phyloP scores from a whole-genome alignment of 257 asterid genomes.

The Ajuga chamaepitys region DNA sequence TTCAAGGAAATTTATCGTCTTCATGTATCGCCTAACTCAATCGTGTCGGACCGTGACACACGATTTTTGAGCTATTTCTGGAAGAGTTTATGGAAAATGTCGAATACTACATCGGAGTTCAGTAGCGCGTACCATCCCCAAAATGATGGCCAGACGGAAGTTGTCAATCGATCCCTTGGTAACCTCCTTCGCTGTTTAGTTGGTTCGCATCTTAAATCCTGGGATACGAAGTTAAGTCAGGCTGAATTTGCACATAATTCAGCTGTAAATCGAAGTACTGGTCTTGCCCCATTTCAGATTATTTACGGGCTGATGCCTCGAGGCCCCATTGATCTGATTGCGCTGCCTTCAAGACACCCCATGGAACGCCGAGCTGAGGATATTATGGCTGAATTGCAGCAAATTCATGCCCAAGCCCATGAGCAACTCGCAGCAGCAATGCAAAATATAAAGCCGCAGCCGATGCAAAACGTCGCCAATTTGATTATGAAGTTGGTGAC shows the following conservation, averaged over 20 bases:
- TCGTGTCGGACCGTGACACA: background rate
- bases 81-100: background rate
- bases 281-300: background rate
- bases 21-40: background rate
- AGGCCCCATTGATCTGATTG: background rate
- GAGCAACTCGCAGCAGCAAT: too few relatives aligned
- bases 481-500: background rate
- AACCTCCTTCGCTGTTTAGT: background rate
- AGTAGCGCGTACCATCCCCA: constrained; percentile 15
- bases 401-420: background rate
- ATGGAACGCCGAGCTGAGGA: too few relatives aligned
- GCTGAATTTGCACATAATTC: constrained; percentile 9
- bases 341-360: background rate
- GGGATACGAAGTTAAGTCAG: background rate
- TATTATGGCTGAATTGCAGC: background rate
- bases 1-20: background rate
- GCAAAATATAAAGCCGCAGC: background rate
- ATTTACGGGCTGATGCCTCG: background rate
- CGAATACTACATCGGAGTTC: background rate
- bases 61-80: background rate
- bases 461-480: background rate
- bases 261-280: background rate
- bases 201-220: background rate
- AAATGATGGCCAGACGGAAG: background rate
- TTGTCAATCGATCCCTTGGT: background rate